These are phyloP conservation scores for Spathaspora sp. DNA, from an alignment of 1,139 yeast genomes.

Conservation along the genomic window DNA sequence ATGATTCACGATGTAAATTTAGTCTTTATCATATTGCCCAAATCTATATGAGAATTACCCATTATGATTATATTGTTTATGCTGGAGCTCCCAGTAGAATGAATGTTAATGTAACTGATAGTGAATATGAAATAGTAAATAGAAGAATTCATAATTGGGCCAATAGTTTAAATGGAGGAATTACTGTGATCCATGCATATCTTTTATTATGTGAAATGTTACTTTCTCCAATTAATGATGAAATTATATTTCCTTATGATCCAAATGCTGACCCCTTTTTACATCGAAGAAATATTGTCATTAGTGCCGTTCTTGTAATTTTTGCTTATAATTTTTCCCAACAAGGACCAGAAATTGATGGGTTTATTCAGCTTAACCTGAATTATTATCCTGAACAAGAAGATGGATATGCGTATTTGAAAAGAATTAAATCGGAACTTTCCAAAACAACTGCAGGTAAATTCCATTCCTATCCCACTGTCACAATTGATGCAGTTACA, in stretches of 20 bases:
- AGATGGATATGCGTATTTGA: constrained; percentile 36
- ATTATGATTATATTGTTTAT: constrained; percentile 68
- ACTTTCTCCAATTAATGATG: constrained; percentile 40
- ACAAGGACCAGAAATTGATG: constrained; percentile 54
- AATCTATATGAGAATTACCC: constrained; percentile 60
- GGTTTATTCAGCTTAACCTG: constrained; percentile 17
- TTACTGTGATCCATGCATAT: constrained; percentile 57
- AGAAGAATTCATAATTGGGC: constrained; percentile 52
- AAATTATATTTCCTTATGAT: constrained; percentile 34
- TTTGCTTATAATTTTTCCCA: constrained; percentile 57
- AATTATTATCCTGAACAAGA: constrained; percentile 26
- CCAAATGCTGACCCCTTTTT: constrained; percentile 54
- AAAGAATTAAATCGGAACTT: constrained; percentile 36
- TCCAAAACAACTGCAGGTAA: constrained; percentile 22
- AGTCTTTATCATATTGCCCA: constrained; percentile 65
- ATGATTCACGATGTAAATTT: constrained; percentile 49
- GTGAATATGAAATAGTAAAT: constrained; percentile 50
- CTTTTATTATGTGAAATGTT: constrained; percentile 58
- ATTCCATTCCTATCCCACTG: constrained; percentile 2
- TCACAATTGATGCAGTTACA: constrained; percentile 7
- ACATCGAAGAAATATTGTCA: constrained; percentile 57
- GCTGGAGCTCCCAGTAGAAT: constrained; percentile 79
- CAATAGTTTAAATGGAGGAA: constrained; percentile 18
- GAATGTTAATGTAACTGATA: constrained; percentile 60
- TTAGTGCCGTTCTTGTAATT: constrained; percentile 50